A percentile compares a stretch with the other conserved stretches of the same genome.
These are phyloP conservation scores for Pulicaria dysenterica DNA, from an alignment of 129 eudicot species.

Conservation along the genomic window DNA sequence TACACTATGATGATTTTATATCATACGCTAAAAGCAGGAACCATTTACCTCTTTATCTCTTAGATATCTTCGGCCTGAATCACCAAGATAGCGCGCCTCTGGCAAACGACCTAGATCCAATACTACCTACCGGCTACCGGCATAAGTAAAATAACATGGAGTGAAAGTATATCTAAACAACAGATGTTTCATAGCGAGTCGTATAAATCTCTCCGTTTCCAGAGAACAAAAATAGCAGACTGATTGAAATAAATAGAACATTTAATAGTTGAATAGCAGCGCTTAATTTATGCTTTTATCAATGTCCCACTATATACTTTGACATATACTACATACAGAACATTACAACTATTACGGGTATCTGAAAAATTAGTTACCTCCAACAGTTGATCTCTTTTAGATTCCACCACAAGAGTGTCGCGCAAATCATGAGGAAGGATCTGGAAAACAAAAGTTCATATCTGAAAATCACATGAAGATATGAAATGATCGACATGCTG, in stretches of 20 bases:
- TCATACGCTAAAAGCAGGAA: conserved; percentile 1
- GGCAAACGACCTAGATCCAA: conserved; percentile 81
- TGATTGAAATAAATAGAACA: neutral
- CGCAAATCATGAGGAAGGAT: conserved; percentile 74
- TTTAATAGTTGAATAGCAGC: neutral
- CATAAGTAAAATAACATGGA: conserved; percentile 21
- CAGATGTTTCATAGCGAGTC: neutral
- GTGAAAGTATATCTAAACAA: neutral
- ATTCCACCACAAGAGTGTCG: conserved; percentile 51
- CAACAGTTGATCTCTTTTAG: conserved; percentile 53
- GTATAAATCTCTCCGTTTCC: neutral
- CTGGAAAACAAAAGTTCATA: conserved; percentile 38
- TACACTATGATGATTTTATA: neutral
- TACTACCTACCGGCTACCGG: conserved; percentile 51
- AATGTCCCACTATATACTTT: conserved; percentile 11
- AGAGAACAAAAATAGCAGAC: neutral
- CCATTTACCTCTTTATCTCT: conserved; percentile 67
- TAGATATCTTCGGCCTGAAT: conserved; percentile 47
- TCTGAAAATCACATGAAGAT: conserved; percentile 18
- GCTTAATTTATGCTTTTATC: neutral
- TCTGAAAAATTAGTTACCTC: conserved; percentile 46
- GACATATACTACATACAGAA: neutral
- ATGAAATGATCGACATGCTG: neutral
- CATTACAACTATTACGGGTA: neutral
- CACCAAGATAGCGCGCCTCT: conserved; percentile 64